Evolutionary conservation across 164 flowering plant species (phyloP), one percentile per base, ranked within the genome.

Genomic region (Macadamia integrifolia): DNA sequence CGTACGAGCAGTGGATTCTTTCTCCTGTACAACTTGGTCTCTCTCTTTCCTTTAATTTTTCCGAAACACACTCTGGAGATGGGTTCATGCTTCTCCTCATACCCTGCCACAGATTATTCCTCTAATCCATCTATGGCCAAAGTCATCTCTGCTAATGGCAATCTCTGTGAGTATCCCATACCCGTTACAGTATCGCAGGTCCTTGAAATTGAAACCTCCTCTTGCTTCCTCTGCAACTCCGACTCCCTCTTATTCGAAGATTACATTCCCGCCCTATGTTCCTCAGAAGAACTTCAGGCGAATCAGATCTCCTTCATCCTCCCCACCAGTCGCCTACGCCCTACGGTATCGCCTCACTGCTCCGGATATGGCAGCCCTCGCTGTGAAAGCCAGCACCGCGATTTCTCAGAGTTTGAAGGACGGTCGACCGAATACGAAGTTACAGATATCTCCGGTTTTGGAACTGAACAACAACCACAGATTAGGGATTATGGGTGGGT

Each of bases 281-380:
- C 64, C 1, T 64, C 66, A 7, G 74, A 80, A 0, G 56, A 64
- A 17, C 82, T 88, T 6, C 65, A 67, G 9, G 62, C 76, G 11
- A 69, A 77, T 50, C 85, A 86, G 74, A 81, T 88, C 40, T 88
- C 86, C 64, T 86, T 86, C 72, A 64, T 85, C 0, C 82, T 88
- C 7, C 84, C 86, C 0, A 44, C 6, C 2, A 69, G 77, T 6
- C 78, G 68, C 69, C 80, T 80, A 23, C 23, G 23, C 23, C 23
- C 23, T 23, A 7, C 77, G 80, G 23, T 35, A 72, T 56, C 78
- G 72, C 0, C 59, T 88, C 7, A 46, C 82, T 0, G 84, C 93
- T 1, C 44, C 84, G 0, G 90, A 86, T 18, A 88, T 86, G 90
- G 93, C 89, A 0, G 86, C 86, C 1, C 56, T 88, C 64, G 90